Evolutionary conservation across 352 stramenopile genomes (phyloP).

Genomic region (Globisporangium paroecandrum): DNA sequence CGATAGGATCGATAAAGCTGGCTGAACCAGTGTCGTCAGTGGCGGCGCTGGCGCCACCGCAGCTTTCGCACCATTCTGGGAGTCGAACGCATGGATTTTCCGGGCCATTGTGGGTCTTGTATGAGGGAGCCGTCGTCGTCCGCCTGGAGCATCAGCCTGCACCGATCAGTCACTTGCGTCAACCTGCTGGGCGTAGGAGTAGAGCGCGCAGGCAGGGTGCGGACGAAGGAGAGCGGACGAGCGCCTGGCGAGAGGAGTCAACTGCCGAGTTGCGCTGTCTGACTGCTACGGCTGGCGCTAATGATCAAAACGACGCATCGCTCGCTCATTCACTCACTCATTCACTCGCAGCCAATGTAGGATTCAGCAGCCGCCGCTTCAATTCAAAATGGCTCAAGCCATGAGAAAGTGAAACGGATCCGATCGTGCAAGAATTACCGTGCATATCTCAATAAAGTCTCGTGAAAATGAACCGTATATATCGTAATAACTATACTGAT

Average conservation of each 20-base stretch:
- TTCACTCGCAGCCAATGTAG: not conserved
- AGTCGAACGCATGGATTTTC: constrained; percentile 19
- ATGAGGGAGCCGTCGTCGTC: not conserved
- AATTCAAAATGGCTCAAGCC: not conserved
- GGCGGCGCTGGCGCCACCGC: not conserved
- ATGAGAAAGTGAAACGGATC: not conserved
- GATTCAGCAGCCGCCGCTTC: not conserved
- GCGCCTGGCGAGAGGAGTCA: not conserved
- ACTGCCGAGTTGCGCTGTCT: not conserved
- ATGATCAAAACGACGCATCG: not conserved
- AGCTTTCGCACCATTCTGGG: constrained; percentile 4
- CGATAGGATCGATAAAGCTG: constrained; percentile 5
- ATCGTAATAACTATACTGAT: too few relatives aligned
- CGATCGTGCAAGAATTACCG: too few relatives aligned
- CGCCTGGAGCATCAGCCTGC: not conserved
- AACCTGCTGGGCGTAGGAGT: not conserved
- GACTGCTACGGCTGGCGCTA: not conserved
- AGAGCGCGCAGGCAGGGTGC: too few relatives aligned
- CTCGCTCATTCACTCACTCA: not conserved
- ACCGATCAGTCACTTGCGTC: not conserved
- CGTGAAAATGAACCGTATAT: too few relatives aligned
- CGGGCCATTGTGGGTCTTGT: constrained; percentile 9
- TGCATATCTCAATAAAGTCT: too few relatives aligned
- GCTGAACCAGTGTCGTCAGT: not conserved
- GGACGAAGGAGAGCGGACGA: too few relatives aligned